phyloP scores from a whole-genome alignment of 176 grass and related monocot species.

The Zoysia japonica region DNA sequence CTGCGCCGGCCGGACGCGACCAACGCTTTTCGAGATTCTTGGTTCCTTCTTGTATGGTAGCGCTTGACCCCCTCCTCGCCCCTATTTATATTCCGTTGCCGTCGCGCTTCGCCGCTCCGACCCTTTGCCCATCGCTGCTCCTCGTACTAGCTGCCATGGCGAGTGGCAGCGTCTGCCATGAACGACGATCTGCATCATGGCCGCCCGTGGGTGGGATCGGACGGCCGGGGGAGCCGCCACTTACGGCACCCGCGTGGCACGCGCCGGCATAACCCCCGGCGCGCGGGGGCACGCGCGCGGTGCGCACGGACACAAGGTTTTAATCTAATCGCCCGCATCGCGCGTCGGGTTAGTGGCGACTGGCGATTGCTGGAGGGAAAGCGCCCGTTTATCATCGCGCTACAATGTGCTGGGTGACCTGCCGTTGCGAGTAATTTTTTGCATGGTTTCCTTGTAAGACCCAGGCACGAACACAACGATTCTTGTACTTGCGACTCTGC shows the following conservation, averaged over 20 bases:
- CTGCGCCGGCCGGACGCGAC: constrained; percentile 9
- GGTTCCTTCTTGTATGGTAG: constrained; percentile 41
- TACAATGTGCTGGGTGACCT: constrained; percentile 16
- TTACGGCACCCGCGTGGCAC: constrained; percentile 13
- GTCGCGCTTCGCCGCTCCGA: neutral
- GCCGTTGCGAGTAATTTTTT: neutral
- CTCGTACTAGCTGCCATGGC: constrained; percentile 12
- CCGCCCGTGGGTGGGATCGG: constrained; percentile 19
- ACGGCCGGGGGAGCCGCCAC: neutral
- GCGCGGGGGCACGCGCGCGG: constrained; percentile 35
- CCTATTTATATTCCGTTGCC: constrained; percentile 51
- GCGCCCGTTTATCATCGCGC: neutral
- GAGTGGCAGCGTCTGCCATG: neutral
- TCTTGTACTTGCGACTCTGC: neutral
- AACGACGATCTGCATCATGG: neutral
- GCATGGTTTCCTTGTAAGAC: neutral
- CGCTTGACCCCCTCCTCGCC: constrained; percentile 17
- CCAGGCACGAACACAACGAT: neutral
- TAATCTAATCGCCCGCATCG: neutral
- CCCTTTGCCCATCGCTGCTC: neutral
- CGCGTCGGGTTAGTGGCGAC: neutral
- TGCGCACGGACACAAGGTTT: constrained; percentile 27
- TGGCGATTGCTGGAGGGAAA: neutral
- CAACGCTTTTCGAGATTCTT: constrained; percentile 41
- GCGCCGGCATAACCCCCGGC: constrained; percentile 26